Evolutionary conservation across 2,329 filamentous ascomycete genomes (phyloP).

Genomic region (Epichloe amarillans): DNA sequence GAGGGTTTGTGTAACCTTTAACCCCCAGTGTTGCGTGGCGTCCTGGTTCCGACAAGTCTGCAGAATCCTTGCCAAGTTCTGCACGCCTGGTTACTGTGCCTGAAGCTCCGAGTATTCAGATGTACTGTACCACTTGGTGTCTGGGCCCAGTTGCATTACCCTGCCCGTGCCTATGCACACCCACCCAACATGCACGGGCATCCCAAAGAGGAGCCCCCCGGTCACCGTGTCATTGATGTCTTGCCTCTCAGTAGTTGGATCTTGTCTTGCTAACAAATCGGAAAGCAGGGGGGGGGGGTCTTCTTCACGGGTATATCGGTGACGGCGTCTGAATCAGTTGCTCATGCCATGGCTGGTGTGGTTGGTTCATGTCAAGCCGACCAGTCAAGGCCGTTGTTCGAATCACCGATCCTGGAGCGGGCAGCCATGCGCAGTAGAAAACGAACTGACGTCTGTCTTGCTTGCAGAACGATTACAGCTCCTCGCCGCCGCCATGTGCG

Average conservation of each 20-base stretch:
- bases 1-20: conserved; percentile 9
- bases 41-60: conserved; percentile 12
- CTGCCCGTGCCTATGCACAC: conserved; percentile 8
- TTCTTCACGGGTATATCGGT: conserved; percentile 4
- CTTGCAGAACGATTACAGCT: conserved; percentile 39
- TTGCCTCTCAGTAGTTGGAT: conserved; percentile 5
- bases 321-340: conserved; percentile 6
- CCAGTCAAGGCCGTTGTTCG: conserved; percentile 3
- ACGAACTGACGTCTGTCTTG: conserved; percentile 13
- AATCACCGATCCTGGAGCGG: not conserved
- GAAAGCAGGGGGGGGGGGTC: conserved; percentile 5
- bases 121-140: conserved; percentile 12
- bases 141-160: conserved; percentile 7
- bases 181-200: conserved; percentile 9
- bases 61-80: conserved; percentile 9
- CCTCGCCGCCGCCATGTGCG: conserved; percentile 30
- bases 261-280: conserved; percentile 5
- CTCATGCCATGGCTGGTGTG: conserved; percentile 3
- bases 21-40: conserved; percentile 12
- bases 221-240: conserved; percentile 8
- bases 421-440: conserved; percentile 5
- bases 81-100: conserved; percentile 9
- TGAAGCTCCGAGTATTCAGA: conserved; percentile 10
- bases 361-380: conserved; percentile 2
- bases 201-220: conserved; percentile 7